Evolutionary conservation across 768 basidiomycete species (phyloP), one percentile per base, ranked within the genome.

Genomic region (Agrocybe pediades): DNA sequence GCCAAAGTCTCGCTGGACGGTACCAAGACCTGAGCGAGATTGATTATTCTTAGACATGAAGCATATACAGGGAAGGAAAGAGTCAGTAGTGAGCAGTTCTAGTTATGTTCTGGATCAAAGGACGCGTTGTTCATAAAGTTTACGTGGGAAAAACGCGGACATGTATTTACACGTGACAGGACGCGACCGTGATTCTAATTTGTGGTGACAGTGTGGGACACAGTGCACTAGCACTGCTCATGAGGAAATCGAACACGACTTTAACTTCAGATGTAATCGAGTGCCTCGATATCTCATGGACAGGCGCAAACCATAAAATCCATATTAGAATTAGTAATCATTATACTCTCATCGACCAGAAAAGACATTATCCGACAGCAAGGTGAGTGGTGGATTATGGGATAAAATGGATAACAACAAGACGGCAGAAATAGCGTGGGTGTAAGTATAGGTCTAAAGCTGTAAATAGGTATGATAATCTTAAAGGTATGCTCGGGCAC

Each of bases 1-100:
- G 66, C 82, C 33, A 36, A 36, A 91, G 66, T 90, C 83, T 53
- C 90, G 80, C 57, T 76, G 76, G 41, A 90, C 56, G 1, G 77
- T 76, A 29, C 80, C 71, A 20, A 91, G 77, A 1, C 88, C 89
- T 0, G 88, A 90, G 59, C 74, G 74, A 15, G 62, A 53, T 40
- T 41, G 41, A 20, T 48, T 55, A 25, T 42, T 36, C n/a, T 42
- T 50, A 17, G 49, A 40, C 49, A 44, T 48, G 40, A 23, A 33
- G 54, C 54, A 16, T 44, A 44, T 57, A 57, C 44, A 36, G 21
- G 30, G 41, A 20, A 23, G 49, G 39, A 46, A 40, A 26, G 15
- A n/a, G 45, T 16, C 39, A 24, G 20, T n/a, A 45, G n/a, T 27
- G 24, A 29, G 8, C 24, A 24, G n/a, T n/a, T n/a, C 17, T 48